Conservation (phyloP, 2,329 filamentous ascomycete species). For the Daldinia sp. region DNA sequence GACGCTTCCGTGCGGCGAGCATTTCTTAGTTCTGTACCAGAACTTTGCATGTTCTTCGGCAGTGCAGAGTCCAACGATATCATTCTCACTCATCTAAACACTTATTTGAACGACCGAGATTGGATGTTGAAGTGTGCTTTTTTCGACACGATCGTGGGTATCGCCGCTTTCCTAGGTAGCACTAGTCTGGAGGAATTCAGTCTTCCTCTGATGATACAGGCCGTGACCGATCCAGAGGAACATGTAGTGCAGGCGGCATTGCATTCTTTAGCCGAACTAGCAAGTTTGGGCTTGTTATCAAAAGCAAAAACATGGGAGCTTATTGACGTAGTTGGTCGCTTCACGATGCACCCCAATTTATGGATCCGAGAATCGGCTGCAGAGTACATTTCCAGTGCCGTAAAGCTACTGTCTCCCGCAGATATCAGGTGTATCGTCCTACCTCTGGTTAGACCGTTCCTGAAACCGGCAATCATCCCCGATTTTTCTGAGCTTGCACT, state of each 20-base stretch:
- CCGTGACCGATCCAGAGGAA: slow-evolving; percentile 90
- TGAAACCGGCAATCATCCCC: slow-evolving; percentile 74
- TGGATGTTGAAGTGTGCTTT: slow-evolving; percentile 98
- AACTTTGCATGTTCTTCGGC: slow-evolving; percentile 94
- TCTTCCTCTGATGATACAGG: slow-evolving; percentile 93
- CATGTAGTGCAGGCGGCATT: slow-evolving; percentile 92
- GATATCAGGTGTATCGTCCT: slow-evolving; percentile 85
- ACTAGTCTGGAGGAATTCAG: slow-evolving; percentile 94
- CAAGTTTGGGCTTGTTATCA: slow-evolving; percentile 86
- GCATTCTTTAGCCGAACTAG: slow-evolving; percentile 86
- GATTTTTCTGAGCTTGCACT: slow-evolving; percentile 76
- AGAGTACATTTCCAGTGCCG: slow-evolving; percentile 81
- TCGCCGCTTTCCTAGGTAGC: slow-evolving; percentile 88
- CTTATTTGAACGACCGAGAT: slow-evolving; percentile 93
- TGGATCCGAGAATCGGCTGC: slow-evolving; percentile 94
- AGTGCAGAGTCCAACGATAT: slow-evolving; percentile 93
- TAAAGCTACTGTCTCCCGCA: slow-evolving; percentile 77
- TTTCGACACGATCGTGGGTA: slow-evolving; percentile 93
- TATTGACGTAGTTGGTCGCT: slow-evolving; percentile 81
- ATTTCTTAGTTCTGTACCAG: slow-evolving; percentile 89
- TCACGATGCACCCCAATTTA: slow-evolving; percentile 91
- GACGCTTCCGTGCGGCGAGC: slow-evolving; percentile 88
- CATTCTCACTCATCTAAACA: slow-evolving; percentile 94
- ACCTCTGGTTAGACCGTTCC: slow-evolving; percentile 81
- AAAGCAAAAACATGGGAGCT: slow-evolving; percentile 87